Evolutionary conservation across 768 basidiomycete genomes (phyloP).

Genomic region (Suillus tomentosus): DNA sequence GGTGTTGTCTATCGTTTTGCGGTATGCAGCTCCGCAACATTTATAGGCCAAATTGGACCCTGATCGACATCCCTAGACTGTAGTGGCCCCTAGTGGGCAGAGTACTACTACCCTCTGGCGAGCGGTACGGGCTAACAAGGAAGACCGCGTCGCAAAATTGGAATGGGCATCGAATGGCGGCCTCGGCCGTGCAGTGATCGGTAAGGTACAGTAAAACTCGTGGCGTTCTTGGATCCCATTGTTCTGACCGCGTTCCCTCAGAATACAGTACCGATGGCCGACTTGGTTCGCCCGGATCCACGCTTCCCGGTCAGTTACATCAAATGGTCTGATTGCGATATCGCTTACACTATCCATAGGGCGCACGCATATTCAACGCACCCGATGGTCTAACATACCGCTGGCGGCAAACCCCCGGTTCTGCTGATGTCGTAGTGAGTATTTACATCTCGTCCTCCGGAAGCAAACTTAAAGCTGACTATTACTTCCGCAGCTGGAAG

Average conservation of each 20-base stretch:
- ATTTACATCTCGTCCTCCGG: constrained; percentile 14
- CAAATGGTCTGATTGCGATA: constrained; percentile 9
- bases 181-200: constrained; percentile 82
- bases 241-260: constrained; percentile 39
- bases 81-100: constrained; percentile 59
- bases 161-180: constrained; percentile 86
- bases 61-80: constrained; percentile 52
- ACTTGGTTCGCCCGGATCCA: constrained; percentile 74
- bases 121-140: constrained; percentile 79
- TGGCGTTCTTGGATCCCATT: constrained; percentile 14
- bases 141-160: constrained; percentile 85
- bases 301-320: constrained; percentile 53
- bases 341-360: constrained; percentile 39
- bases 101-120: constrained; percentile 80
- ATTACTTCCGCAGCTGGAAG: constrained; percentile 58
- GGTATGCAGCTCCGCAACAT: constrained; percentile 41
- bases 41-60: constrained; percentile 23
- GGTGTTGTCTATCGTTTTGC: constrained; percentile 82
- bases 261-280: constrained; percentile 80
- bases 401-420: constrained; percentile 70
- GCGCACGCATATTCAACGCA: constrained; percentile 72
- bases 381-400: constrained; percentile 81
- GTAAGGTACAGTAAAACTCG: constrained; percentile 57
- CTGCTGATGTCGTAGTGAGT: constrained; percentile 62
- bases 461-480: constrained; percentile 12